Conservation (phyloP, 2,329 filamentous ascomycete species). For the Colletotrichum cuscutae region DNA sequence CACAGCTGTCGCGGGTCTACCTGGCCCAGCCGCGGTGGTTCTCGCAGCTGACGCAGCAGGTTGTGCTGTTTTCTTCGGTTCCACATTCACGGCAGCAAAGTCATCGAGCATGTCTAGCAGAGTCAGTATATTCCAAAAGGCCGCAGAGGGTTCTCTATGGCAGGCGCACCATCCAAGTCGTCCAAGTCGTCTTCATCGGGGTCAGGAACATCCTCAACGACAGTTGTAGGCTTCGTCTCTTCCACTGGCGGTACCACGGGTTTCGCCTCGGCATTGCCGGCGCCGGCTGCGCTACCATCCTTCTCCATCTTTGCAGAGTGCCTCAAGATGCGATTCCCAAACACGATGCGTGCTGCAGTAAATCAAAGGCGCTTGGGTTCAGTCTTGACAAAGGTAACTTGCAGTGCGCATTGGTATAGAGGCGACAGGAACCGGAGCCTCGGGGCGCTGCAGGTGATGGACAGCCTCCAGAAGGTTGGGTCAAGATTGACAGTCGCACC, state of each 20-base stretch:
- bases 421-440: not conserved
- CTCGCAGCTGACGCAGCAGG: not conserved
- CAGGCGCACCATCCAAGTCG: conserved; percentile 82
- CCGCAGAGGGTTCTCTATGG: not conserved
- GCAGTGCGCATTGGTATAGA: not conserved
- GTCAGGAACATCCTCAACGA: conserved; percentile 75
- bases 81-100: conserved; percentile 76
- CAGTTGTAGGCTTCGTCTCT: conserved; percentile 39
- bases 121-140: not conserved
- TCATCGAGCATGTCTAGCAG: conserved; percentile 89
- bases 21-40: conserved; percentile 37
- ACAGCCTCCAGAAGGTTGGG: conserved; percentile 1
- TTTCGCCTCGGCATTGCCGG: conserved; percentile 34
- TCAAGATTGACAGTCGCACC: conserved; percentile 10
- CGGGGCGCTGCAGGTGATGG: conserved; percentile 11
- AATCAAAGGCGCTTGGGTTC: not conserved
- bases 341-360: not conserved
- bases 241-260: conserved; percentile 33
- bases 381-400: conserved; percentile 8
- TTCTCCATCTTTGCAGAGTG: conserved; percentile 15
- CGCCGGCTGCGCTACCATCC: conserved; percentile 23
- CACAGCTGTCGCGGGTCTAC: conserved; percentile 37
- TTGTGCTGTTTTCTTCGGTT: conserved; percentile 52
- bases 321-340: not conserved
- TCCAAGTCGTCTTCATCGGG: conserved; percentile 94